Conservation (phyloP, 495 filamentous ascomycete species). For the Podospora bellae-mahoneyi region DNA sequence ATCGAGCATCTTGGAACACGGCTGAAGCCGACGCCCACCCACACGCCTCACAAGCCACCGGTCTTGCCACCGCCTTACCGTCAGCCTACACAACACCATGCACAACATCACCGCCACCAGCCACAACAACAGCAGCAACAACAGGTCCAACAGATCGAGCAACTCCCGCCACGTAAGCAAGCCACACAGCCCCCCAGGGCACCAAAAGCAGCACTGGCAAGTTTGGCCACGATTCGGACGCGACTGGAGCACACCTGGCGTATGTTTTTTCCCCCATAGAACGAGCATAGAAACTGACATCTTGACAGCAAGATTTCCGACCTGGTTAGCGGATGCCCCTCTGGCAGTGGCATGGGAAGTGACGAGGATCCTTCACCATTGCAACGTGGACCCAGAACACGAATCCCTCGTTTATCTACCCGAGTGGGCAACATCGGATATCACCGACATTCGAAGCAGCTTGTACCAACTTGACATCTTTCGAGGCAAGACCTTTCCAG, state of each 20-base stretch:
- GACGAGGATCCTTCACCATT: slow-evolving; percentile 42
- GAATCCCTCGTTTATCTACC: slow-evolving; percentile 36
- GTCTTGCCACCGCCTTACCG: no score
- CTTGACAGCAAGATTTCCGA: slow-evolving; percentile 36
- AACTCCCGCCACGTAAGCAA: not conserved
- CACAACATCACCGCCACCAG: not conserved
- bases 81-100: no score
- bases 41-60: not conserved
- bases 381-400: slow-evolving; percentile 35
- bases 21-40: not conserved
- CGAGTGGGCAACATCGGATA: slow-evolving; percentile 32
- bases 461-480: slow-evolving; percentile 34
- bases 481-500: slow-evolving; percentile 42
- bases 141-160: not conserved
- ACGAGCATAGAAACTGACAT: slow-evolving; percentile 2
- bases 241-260: not conserved
- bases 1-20: not conserved
- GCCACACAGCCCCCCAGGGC: not conserved
- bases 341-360: slow-evolving; percentile 48
- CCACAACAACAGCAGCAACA: not conserved
- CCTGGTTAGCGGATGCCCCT: slow-evolving; percentile 36
- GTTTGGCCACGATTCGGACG: not conserved
- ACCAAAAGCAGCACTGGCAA: not conserved
- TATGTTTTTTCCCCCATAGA: not conserved
- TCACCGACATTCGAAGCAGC: slow-evolving; percentile 33